Conservation (phyloP, 768 basidiomycete species). For the Gloeopeniophorella convolvens region DNA sequence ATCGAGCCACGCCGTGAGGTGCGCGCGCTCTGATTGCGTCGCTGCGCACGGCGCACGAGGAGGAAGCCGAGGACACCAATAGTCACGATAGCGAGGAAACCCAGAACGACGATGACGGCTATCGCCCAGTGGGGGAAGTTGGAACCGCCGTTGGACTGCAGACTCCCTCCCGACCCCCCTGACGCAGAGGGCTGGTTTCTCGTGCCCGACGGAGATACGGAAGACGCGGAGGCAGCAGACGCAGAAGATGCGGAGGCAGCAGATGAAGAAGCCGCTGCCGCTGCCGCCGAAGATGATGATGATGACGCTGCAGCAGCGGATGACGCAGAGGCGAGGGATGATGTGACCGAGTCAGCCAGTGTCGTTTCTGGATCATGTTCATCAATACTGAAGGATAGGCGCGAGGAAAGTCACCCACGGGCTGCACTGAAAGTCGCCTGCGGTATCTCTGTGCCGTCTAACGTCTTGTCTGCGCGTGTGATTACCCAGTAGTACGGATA, state of each 20-base stretch:
- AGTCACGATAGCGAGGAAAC: constrained; percentile 74
- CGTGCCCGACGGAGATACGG: constrained; percentile 9
- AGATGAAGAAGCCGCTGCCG: constrained; percentile 21
- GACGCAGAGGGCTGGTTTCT: constrained; percentile 7
- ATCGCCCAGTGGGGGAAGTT: constrained; percentile 87
- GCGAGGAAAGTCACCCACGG: constrained; percentile 47
- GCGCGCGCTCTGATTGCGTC: constrained; percentile 34
- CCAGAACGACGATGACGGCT: constrained; percentile 81
- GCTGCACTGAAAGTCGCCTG: constrained; percentile 75
- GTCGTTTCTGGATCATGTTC: constrained; percentile 54
- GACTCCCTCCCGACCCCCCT: constrained; percentile 23
- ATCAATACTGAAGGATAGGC: constrained; percentile 17
- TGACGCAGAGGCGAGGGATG: constrained; percentile 43
- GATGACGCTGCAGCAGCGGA: constrained; percentile 34
- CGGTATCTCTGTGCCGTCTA: constrained; percentile 53
- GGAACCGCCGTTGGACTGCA: constrained; percentile 39
- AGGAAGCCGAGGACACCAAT: constrained; percentile 64
- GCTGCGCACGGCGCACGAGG: constrained; percentile 61
- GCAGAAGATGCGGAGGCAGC: constrained; percentile 24
- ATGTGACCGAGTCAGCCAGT: constrained; percentile 56
- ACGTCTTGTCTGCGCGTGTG: constrained; percentile 46
- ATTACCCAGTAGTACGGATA: constrained; percentile 79
- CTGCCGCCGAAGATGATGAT: too few species aligned
- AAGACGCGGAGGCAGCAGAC: constrained; percentile 24
- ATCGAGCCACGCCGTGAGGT: constrained; percentile 65